Evolutionary conservation across 139 green algal species (phyloP), one percentile per base, ranked within the genome.

Genomic region (Desmodesmus armatus): DNA sequence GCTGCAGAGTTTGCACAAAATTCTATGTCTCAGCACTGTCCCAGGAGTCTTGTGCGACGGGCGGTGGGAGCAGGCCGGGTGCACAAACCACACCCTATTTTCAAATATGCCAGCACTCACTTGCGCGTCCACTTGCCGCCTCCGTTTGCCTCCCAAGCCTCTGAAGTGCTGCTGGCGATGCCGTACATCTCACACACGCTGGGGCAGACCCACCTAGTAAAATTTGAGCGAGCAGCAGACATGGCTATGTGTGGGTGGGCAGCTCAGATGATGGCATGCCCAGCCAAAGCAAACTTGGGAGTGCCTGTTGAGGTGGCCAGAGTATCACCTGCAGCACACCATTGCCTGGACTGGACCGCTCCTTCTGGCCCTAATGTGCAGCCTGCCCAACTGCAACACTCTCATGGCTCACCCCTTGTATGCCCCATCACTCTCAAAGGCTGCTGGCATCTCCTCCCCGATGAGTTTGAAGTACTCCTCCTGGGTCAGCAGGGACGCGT

Each of bases 91-190:
- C 25, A 71, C 35, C 41, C 41, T 25, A 78, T 63, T 29, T 58
- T 51, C 31, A 82, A 62, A 63, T 0, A 40, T 65, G n/a, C 31
- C 3, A 44, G 37, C 41, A 74, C 43, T n/a, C n/a, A n/a, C n/a
- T 85, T 86, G 15, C 69, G 40, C 5, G 23, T 88, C 67, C 90
- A 92, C 33, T 87, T 86, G 44, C 93, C 91, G 9, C 91, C 91
- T 40, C 92, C 92, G 25, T 83, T 78, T 58, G 75, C 53, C 49
- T 92, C 89, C 92, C 91, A 95, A 0, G 91, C 90, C 29, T 85
- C 87, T 0, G 63, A 80, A 0, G 89, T 58, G 41, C 31, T 84
- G 31, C 23, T 67, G 2, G 86, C 86, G 0, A 96, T 82, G n/a
- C 83, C 87, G 15, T 88, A 89, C 51, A 65, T 27, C 69, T 80